A percentile compares a stretch with the other conserved stretches of the same genome.
Evolutionary conservation across 192 early-diverging fungal genomes (phyloP).

Genomic region (Rhizoclosmatium sp.): DNA sequence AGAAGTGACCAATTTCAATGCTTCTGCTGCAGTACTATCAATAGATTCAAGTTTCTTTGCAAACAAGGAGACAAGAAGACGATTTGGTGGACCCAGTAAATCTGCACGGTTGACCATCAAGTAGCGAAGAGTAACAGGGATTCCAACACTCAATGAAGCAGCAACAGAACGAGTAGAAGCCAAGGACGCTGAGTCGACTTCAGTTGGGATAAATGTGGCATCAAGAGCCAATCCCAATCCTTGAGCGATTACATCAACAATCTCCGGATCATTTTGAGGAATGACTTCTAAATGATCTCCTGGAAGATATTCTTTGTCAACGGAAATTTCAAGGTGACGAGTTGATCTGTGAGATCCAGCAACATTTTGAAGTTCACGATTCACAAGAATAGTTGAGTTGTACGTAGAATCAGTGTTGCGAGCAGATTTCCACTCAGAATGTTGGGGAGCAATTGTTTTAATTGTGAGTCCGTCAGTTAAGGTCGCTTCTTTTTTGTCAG

Average conservation of each 20-base stretch:
- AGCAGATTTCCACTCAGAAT: slow-evolving; percentile 7
- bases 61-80: slow-evolving; percentile 49
- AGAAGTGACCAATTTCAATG: slow-evolving; percentile 35
- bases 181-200: slow-evolving; percentile 44
- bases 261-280: slow-evolving; percentile 48
- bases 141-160: slow-evolving; percentile 35
- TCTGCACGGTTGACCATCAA: slow-evolving; percentile 59
- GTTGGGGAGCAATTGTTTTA: neutral
- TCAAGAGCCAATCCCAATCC: slow-evolving; percentile 59
- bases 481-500: neutral
- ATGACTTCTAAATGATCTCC: slow-evolving; percentile 66
- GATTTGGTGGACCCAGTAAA: slow-evolving; percentile 50
- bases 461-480: slow-evolving; percentile 16
- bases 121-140: slow-evolving; percentile 57
- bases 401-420: neutral
- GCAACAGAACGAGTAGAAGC: slow-evolving; percentile 55
- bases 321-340: slow-evolving; percentile 49
- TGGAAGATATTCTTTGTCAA: slow-evolving; percentile 45
- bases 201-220: slow-evolving; percentile 49
- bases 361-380: slow-evolving; percentile 52
- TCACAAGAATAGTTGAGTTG: slow-evolving; percentile 47
- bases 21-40: slow-evolving; percentile 37
- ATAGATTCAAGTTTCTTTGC: slow-evolving; percentile 32
- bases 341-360: slow-evolving; percentile 50
- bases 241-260: slow-evolving; percentile 53